phyloP scores from a whole-genome alignment of 805 yeast genomes.

The Hermanozyma aechmeae region DNA sequence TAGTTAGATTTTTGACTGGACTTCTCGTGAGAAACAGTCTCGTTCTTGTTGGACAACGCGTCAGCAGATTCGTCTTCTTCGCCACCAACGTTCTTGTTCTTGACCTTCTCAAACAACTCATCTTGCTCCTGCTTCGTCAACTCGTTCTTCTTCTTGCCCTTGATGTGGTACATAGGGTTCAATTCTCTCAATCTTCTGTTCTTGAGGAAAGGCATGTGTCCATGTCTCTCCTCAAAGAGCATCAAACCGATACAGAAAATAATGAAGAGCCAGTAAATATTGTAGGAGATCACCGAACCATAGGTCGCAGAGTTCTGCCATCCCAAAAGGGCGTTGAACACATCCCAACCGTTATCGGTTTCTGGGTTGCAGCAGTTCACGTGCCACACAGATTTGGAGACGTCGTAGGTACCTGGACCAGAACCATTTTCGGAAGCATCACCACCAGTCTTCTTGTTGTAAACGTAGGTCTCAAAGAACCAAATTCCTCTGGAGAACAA shows the following conservation, averaged over 20 bases:
- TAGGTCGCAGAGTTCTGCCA: neutral
- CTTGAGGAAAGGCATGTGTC: neutral
- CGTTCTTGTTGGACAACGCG: neutral
- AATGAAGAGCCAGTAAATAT: neutral
- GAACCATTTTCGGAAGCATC: neutral
- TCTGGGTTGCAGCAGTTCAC: neutral
- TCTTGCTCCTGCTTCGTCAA: neutral
- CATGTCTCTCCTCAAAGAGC: neutral
- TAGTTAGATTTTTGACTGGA: neutral
- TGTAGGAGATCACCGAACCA: neutral
- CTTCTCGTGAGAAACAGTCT: neutral
- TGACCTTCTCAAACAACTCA: neutral
- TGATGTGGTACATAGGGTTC: neutral
- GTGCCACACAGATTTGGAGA: neutral
- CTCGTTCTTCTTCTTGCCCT: neutral
- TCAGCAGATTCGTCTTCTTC: neutral
- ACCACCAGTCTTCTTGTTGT: neutral
- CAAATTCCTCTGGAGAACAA: neutral
- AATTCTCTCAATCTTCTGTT: neutral
- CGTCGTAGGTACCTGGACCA: neutral
- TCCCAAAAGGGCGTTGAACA: neutral
- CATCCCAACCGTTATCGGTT: neutral
- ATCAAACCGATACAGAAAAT: neutral
- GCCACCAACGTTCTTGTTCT: neutral
- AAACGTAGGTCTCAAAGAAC: neutral